Evolutionary conservation across 139 green algal species (phyloP), one percentile per base, ranked within the genome.

Genomic region (Haematococcus lacustris): DNA sequence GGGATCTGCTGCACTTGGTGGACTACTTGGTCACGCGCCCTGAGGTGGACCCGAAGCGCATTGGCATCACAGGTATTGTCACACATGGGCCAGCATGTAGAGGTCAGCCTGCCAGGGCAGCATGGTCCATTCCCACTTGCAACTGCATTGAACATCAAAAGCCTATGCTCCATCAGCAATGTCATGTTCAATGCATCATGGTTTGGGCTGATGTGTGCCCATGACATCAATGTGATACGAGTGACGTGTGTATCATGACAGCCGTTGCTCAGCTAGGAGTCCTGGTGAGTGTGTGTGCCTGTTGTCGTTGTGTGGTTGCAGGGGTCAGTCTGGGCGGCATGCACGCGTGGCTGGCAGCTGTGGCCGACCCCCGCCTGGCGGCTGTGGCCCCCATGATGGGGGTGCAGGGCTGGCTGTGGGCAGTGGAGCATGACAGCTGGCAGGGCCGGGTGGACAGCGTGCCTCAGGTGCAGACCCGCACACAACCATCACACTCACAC

Each of bases 321-420:
- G 80, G 88, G 25, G 69, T 88, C 60, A 85, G 73, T 67, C 68
- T 93, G 37, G 89, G 89, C 17, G 89, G 89, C 53, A 92, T 91
- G 81, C 76, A 87, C 64, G 72, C 86, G 7, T 92, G 86, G 89
- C 81, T 94, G 68, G 17, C 53, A 2, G 77, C 81, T 3, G 83
- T 71, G 9, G 63, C 73, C 0, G 89, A 94, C 60, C 41, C 71
- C 2, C 82, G 89, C n/a, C 53, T 94, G 1, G 70, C 80, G 1
- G 78, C 51, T 9, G 83, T 73, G 2, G 87, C 86, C n/a, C 83
- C 89, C 5, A 68, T 93, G 47, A 85, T 84, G 43, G 89, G 88
- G 0, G 80, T 93, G 43, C 88, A 93, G 75, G 60, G 73, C 51
- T 92, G 90, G 51, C 30, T 57, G 38, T 92, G 76, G 73, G 83